Evolutionary conservation across 139 green algal genomes (phyloP).

Genomic region (Dunaliella primolecta): DNA sequence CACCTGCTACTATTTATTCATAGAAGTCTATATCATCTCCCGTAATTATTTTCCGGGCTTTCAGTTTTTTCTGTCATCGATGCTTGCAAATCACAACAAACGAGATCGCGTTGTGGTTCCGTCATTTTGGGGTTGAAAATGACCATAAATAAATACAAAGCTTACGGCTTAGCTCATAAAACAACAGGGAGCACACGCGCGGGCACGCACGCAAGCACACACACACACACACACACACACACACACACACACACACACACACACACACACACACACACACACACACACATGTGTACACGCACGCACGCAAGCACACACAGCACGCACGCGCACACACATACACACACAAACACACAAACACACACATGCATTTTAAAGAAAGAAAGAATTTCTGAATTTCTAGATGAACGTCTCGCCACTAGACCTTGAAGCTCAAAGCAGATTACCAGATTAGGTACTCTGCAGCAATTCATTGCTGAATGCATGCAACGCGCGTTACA

Average conservation of each 20-base stretch:
- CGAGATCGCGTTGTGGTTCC: no score
- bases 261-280: slow-evolving; percentile 8
- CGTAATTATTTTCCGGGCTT: no score
- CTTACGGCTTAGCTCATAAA: slow-evolving; percentile 32
- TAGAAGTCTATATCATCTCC: no score
- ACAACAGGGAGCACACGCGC: not conserved
- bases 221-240: slow-evolving; percentile 20
- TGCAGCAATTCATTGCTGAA: not conserved
- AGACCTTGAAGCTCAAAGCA: not conserved
- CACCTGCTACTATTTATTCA: no score
- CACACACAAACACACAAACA: not conserved
- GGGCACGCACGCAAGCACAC: not conserved
- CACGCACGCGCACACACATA: not conserved
- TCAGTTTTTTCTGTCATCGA: no score
- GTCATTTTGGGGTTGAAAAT: no score
- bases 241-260: slow-evolving; percentile 20
- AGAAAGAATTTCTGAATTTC: not conserved
- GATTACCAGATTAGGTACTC: not conserved
- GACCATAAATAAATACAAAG: no score
- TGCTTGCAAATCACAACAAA: no score
- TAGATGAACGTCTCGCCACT: not conserved
- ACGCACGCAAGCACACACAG: not conserved
- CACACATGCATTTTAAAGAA: not conserved
- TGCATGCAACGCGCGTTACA: not conserved
- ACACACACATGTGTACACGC: not conserved